Evolutionary conservation across 2,329 filamentous ascomycete genomes (phyloP), one percentile per base, ranked within the genome.

Genomic region (Sphaerostilbella broomeana): DNA sequence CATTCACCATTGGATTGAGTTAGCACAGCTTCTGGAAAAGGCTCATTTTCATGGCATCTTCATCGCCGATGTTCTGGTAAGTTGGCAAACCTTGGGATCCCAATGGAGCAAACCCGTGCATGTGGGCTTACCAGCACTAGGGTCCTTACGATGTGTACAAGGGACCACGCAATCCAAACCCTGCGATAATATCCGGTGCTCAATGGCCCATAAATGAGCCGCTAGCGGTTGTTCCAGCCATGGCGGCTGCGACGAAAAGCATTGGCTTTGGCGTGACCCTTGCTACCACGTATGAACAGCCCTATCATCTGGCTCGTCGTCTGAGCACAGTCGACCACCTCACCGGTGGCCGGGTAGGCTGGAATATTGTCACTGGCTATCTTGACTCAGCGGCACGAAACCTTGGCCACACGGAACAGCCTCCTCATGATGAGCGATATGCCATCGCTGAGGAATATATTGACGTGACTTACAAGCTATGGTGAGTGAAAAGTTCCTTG

Each of bases 131-230:
- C 2, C 35, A 41, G 3, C 9, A 20, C 3, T 19, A 57, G 57
- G 77, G 76, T 4, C 77, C 77, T 5, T 84, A 84, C 52, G 80
- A 86, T 61, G 78, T 84, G 4, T 85, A 83, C 59, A 76, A 77
- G 43, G 72, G 77, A 0, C 75, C 75, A 9, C 44, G 45, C 8
- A 59, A 57, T 1, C 59, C 65, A 4, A 69, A 72, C 3, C 72
- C 79, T 0, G 75, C 78, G 0, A 71, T 82, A 34, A 56, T 68
- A 1, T 75, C 77, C 0, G 81, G 77, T 1, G 77, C 79, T 0
- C 81, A 85, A 56, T 84, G 77, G 71, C 81, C 81, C 0, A 76
- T 84, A n/a, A 83, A 81, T 44, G 80, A 85, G 53, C 80, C 80
- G 0, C 52, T 84, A 2, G 46, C 54, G 6, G 69, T 79, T 3